These are phyloP conservation scores for Xylariaceae sp. DNA, from an alignment of 2,329 filamentous ascomycete genomes.

Conservation along the genomic window DNA sequence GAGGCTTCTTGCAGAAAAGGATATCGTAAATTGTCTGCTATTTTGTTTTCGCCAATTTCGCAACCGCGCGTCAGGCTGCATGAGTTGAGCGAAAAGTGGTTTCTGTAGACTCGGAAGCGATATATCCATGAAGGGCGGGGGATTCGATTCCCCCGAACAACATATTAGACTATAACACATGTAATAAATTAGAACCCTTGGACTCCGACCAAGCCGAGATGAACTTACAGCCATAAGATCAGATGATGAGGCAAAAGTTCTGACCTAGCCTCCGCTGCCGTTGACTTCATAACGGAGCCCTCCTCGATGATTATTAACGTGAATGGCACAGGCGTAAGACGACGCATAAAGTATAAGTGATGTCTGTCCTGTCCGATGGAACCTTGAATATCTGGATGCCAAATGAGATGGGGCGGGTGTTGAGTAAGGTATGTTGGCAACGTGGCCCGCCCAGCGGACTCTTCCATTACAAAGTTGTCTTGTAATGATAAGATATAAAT, in stretches of 20 bases:
- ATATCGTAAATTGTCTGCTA: background rate
- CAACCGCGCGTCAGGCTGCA: constrained; percentile 2
- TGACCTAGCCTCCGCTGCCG: background rate
- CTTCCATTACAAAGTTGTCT: no score
- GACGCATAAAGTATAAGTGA: background rate
- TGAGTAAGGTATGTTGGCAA: background rate
- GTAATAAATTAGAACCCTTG: constrained; percentile 5
- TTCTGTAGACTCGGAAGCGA: constrained; percentile 1
- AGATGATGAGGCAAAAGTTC: background rate
- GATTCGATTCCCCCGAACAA: background rate
- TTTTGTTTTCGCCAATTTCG: constrained; percentile 1
- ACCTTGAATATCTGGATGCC: background rate
- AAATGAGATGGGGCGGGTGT: background rate
- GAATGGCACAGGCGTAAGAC: background rate
- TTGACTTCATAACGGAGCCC: background rate
- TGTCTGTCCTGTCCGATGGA: background rate
- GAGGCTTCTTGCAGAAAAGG: background rate
- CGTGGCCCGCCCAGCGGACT: no score
- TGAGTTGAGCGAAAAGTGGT: constrained; percentile 1
- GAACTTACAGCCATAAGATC: constrained; percentile 2
- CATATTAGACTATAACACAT: constrained; percentile 1
- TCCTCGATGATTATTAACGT: background rate
- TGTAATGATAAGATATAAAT: no score
- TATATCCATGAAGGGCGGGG: constrained; percentile 5
- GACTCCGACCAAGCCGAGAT: background rate